Conservation (phyloP, 805 yeast genomes). For the Yarrowia sp. region DNA sequence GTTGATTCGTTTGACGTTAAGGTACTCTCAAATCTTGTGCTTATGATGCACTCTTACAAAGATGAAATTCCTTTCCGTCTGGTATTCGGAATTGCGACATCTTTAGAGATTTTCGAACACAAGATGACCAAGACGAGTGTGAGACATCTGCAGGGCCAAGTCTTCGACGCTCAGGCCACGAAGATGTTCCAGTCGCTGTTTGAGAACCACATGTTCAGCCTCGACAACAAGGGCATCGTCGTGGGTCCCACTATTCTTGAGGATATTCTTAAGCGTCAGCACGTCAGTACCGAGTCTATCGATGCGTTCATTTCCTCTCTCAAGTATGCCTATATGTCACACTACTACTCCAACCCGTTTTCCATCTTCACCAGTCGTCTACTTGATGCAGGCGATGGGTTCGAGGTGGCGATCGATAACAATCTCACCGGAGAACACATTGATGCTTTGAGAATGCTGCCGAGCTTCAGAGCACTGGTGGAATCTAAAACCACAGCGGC, state of each 20-base stretch:
- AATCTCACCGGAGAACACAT: slow-evolving; percentile 42
- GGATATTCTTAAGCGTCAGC: slow-evolving; percentile 42
- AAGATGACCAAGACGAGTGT: slow-evolving; percentile 47
- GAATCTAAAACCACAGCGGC: slow-evolving; percentile 45
- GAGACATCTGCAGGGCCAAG: slow-evolving; percentile 44
- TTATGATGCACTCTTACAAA: slow-evolving; percentile 49
- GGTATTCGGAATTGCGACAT: slow-evolving; percentile 50
- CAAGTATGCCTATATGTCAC: slow-evolving; percentile 49
- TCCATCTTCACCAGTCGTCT: slow-evolving; percentile 42
- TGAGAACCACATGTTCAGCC: slow-evolving; percentile 41
- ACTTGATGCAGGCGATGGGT: slow-evolving; percentile 6
- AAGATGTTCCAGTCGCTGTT: slow-evolving; percentile 42
- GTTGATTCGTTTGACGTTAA: slow-evolving; percentile 51
- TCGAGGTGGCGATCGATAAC: slow-evolving; percentile 4
- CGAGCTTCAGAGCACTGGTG: slow-evolving; percentile 50
- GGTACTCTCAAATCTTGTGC: slow-evolving; percentile 47
- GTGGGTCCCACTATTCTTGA: slow-evolving; percentile 45
- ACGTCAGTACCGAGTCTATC: slow-evolving; percentile 44
- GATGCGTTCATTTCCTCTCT: slow-evolving; percentile 45
- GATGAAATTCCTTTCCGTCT: slow-evolving; percentile 49
- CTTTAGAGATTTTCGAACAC: slow-evolving; percentile 50
- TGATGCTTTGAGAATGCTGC: slow-evolving; percentile 49
- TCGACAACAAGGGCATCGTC: slow-evolving; percentile 39
- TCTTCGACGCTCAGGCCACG: slow-evolving; percentile 45
- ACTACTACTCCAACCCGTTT: slow-evolving; percentile 52